These are phyloP conservation scores for Biancaea sappan DNA, from an alignment of 306 rosid species.

Conservation along the genomic window DNA sequence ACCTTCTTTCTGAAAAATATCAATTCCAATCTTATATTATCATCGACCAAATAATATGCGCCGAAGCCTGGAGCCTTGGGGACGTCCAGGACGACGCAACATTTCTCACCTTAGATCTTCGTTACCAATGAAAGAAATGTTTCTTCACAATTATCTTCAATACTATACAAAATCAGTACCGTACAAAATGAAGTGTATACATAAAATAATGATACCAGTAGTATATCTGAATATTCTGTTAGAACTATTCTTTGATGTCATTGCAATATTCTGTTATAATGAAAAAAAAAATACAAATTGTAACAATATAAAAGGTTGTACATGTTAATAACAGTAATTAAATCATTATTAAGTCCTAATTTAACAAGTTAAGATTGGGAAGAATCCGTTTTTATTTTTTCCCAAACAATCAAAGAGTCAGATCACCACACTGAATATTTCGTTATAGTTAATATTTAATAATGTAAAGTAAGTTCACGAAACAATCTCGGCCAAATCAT, in stretches of 20 bases:
- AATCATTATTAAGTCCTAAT: background rate
- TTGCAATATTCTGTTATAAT: background rate
- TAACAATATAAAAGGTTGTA: background rate
- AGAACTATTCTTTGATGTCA: background rate
- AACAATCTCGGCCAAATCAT: background rate
- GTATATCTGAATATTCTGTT: background rate
- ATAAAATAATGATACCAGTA: background rate
- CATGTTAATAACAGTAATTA: background rate
- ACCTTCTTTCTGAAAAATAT: conserved; percentile 28
- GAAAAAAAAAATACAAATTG: background rate
- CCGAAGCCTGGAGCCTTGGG: background rate
- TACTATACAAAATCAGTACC: background rate
- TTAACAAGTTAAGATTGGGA: background rate
- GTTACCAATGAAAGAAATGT: background rate
- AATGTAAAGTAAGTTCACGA: background rate
- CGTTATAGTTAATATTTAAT: too few species aligned
- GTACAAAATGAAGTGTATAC: background rate
- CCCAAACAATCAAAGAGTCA: background rate
- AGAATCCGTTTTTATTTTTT: background rate
- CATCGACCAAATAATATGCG: background rate
- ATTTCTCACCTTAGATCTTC: background rate
- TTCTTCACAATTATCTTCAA: background rate
- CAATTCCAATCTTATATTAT: conserved; percentile 16
- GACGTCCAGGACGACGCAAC: background rate
- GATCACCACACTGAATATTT: too few species aligned